Conservation (phyloP, 495 filamentous ascomycete genomes). For the Penicillium macrosclerotiorum region DNA sequence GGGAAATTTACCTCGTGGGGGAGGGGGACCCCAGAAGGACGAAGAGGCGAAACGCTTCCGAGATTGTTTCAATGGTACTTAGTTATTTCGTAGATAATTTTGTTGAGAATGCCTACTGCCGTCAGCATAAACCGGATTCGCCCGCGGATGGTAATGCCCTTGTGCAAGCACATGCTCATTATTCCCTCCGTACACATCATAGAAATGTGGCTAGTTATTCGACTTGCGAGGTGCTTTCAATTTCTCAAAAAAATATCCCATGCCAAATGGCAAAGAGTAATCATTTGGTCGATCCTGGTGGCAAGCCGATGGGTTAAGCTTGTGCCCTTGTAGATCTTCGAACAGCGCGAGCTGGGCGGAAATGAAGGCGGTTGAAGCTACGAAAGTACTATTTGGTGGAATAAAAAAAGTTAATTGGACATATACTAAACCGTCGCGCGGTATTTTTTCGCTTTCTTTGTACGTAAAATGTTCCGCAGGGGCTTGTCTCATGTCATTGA, state of each 20-base stretch:
- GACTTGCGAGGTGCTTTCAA: too few relatives aligned
- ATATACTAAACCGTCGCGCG: neutral
- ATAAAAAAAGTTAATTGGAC: neutral
- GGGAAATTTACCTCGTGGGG: neutral
- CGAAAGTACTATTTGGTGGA: neutral
- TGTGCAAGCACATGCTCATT: constrained; percentile 4
- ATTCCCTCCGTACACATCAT: neutral
- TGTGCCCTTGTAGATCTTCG: too few relatives aligned
- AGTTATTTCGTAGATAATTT: too few relatives aligned
- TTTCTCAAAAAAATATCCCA: neutral
- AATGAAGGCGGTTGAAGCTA: neutral
- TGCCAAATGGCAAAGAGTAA: neutral
- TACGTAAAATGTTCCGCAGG: too few relatives aligned
- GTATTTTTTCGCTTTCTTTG: neutral
- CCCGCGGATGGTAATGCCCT: neutral
- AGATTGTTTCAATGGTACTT: too few relatives aligned
- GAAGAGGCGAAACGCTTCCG: neutral
- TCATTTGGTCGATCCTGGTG: neutral
- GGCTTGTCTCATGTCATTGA: too few relatives aligned
- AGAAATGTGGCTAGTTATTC: too few relatives aligned
- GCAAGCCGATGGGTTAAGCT: neutral
- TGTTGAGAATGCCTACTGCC: too few relatives aligned
- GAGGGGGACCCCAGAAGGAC: neutral
- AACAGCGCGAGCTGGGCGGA: too few relatives aligned
- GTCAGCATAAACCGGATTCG: neutral